Percentiles rank a stretch among this genome's conserved stretches.
Evolutionary conservation across 305 asterid species (phyloP).

Genomic region (Stenogyne calaminthoides): DNA sequence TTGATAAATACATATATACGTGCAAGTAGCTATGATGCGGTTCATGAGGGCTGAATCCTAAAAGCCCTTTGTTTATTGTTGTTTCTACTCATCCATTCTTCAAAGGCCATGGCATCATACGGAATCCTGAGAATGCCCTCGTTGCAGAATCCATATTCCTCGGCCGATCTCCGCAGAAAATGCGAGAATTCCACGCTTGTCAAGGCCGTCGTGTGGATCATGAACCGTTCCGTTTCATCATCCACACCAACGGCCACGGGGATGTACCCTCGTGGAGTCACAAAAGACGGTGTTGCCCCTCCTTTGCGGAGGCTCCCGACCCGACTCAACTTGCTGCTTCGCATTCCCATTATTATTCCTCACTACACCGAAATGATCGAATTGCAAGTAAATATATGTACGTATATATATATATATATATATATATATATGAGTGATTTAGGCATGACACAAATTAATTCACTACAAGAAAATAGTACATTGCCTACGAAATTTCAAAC

Average conservation of each 20-base stretch:
- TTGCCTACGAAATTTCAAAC: too few relatives aligned
- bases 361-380: not conserved
- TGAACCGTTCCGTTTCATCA: conserved; percentile 41
- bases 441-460: not conserved
- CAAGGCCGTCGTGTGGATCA: conserved; percentile 54
- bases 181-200: conserved; percentile 52
- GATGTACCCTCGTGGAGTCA: conserved; percentile 51
- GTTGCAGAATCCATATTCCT: conserved; percentile 61
- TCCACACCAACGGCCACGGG: conserved; percentile 60
- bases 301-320: conserved; percentile 6
- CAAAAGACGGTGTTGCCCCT: not conserved
- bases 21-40: not conserved
- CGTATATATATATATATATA: not conserved
- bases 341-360: conserved; percentile 43
- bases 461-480: too few relatives aligned
- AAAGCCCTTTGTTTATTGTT: conserved; percentile 31
- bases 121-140: conserved; percentile 62
- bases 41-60: conserved; percentile 35
- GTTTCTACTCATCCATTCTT: conserved; percentile 35
- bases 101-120: conserved; percentile 49
- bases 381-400: not conserved
- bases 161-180: conserved; percentile 50
- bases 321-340: conserved; percentile 40
- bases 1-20: not conserved
- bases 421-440: not conserved